These are phyloP conservation scores for Macroventuria anomochaeta DNA, from an alignment of 2,329 filamentous ascomycete genomes.

Conservation along the genomic window DNA sequence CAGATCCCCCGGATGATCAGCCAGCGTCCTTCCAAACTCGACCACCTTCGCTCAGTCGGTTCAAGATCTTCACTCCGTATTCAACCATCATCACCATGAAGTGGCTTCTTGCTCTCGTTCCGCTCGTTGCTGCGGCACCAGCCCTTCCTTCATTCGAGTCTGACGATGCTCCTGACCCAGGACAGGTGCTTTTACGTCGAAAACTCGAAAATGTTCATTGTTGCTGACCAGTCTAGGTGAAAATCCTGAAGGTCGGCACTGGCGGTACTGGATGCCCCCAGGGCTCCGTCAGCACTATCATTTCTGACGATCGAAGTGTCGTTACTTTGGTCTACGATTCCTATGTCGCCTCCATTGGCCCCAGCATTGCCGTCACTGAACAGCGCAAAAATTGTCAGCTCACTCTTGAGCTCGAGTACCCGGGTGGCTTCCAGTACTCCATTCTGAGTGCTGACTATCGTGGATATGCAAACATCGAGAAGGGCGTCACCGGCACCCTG, in stretches of 20 bases:
- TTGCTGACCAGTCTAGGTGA: constrained; percentile 44
- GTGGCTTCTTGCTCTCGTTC: constrained; percentile 45
- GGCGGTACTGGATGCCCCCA: constrained; percentile 58
- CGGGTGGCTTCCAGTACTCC: constrained; percentile 61
- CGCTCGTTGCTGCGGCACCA: constrained; percentile 41
- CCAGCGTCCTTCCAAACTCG: constrained; percentile 31
- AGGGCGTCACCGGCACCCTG: constrained; percentile 56
- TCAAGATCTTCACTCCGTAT: constrained; percentile 17
- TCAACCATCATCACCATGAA: constrained; percentile 44
- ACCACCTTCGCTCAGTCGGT: constrained; percentile 26
- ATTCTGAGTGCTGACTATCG: constrained; percentile 61
- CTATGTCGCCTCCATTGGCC: constrained; percentile 60
- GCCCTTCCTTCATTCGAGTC: constrained; percentile 20
- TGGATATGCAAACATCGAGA: constrained; percentile 57
- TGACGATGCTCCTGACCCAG: constrained; percentile 39
- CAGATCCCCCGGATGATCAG: constrained; percentile 34
- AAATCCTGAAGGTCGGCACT: constrained; percentile 54
- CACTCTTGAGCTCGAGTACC: constrained; percentile 60
- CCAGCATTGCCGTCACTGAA: constrained; percentile 51
- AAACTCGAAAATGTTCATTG: background rate
- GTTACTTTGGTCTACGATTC: constrained; percentile 61
- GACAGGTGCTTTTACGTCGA: constrained; percentile 27
- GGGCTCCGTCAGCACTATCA: constrained; percentile 52
- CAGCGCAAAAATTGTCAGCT: constrained; percentile 62
- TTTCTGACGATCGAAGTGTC: constrained; percentile 53